These are phyloP conservation scores for Fusarium subtropicale DNA, from an alignment of 2,329 filamentous ascomycete species.

Conservation along the genomic window DNA sequence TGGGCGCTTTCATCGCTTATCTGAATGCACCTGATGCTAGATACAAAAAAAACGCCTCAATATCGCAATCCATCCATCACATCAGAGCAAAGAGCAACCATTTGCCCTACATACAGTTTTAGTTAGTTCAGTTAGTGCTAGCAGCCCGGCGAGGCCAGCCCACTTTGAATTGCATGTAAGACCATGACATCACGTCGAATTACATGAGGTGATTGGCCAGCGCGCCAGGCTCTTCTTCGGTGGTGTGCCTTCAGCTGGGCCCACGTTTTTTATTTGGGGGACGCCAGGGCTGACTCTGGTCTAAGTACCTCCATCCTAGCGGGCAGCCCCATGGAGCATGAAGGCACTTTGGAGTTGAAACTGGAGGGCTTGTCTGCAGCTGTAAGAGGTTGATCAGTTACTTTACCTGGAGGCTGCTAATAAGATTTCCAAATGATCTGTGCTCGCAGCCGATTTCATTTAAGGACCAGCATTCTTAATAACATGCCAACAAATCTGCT, in stretches of 20 bases:
- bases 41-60: constrained; percentile 22
- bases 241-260: constrained; percentile 42
- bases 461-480: constrained; percentile 39
- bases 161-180: constrained; percentile 24
- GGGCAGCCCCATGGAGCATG: constrained; percentile 2
- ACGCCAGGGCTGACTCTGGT: constrained; percentile 40
- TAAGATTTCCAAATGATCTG: not conserved
- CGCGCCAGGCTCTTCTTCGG: constrained; percentile 39
- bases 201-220: constrained; percentile 28
- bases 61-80: not conserved
- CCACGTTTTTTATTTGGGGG: constrained; percentile 23
- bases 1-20: constrained; percentile 34
- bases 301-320: not conserved
- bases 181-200: constrained; percentile 40
- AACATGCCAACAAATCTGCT: constrained; percentile 33
- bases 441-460: constrained; percentile 2
- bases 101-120: not conserved
- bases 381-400: constrained; percentile 37
- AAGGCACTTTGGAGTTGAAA: constrained; percentile 30
- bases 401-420: not conserved
- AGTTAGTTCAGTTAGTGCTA: constrained; percentile 2
- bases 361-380: constrained; percentile 24
- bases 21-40: constrained; percentile 7
- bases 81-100: constrained; percentile 5
- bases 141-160: constrained; percentile 21